phyloP scores from a whole-genome alignment of 1,139 yeast species.

The Lodderomyces oxycetoniae region DNA sequence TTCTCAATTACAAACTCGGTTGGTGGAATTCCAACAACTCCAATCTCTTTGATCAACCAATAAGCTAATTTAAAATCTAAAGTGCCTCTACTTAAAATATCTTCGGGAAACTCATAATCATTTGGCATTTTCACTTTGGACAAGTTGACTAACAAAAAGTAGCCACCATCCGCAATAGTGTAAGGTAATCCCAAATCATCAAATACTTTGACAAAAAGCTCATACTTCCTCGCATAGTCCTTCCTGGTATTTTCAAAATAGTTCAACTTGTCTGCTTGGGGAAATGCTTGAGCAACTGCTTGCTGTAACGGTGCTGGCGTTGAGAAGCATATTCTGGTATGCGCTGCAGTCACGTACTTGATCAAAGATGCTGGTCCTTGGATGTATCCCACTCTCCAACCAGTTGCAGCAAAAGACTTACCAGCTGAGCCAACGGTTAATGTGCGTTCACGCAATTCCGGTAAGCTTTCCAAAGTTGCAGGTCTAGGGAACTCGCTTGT shows the following conservation, averaged over 20 bases:
- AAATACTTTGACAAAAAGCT: slow-evolving; percentile 67
- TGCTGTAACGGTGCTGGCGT: slow-evolving; percentile 94
- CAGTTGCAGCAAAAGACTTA: slow-evolving; percentile 94
- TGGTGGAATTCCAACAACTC: slow-evolving; percentile 95
- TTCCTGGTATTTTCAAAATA: slow-evolving; percentile 69
- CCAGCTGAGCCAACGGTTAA: slow-evolving; percentile 96
- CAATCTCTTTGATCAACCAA: slow-evolving; percentile 89
- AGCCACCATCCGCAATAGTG: slow-evolving; percentile 88
- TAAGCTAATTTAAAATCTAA: slow-evolving; percentile 84
- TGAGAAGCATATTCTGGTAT: slow-evolving; percentile 85
- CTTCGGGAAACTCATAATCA: slow-evolving; percentile 67
- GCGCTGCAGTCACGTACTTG: slow-evolving; percentile 81
- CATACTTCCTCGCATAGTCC: slow-evolving; percentile 65
- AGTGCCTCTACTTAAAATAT: slow-evolving; percentile 57
- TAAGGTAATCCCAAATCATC: slow-evolving; percentile 86
- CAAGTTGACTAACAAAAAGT: slow-evolving; percentile 84
- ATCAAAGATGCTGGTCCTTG: slow-evolving; percentile 82
- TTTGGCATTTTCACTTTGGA: slow-evolving; percentile 73
- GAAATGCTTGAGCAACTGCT: slow-evolving; percentile 77
- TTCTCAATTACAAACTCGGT: slow-evolving; percentile 71
- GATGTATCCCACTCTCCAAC: slow-evolving; percentile 97
- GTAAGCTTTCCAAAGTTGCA: slow-evolving; percentile 62
- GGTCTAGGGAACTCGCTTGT: slow-evolving; percentile 69
- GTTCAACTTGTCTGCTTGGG: slow-evolving; percentile 51
- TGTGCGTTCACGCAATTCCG: slow-evolving; percentile 74